A percentile compares a stretch with the other conserved stretches of the same genome.
Evolutionary conservation across 192 early-diverging fungal genomes (phyloP).

Genomic region (Geranomyces michiganensis): DNA sequence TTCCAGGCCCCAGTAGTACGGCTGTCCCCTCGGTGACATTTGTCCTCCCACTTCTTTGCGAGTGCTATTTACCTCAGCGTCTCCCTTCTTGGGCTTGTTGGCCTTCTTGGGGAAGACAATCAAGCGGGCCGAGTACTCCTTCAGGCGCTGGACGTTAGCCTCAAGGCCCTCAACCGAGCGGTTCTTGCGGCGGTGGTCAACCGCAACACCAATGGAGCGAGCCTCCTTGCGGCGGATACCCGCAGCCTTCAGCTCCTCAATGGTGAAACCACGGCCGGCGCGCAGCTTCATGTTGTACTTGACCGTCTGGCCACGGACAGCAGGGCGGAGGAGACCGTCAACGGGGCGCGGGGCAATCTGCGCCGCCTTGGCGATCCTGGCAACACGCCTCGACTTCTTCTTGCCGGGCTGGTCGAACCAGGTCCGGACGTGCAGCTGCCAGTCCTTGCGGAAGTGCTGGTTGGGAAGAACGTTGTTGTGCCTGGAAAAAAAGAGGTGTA

Average conservation of each 20-base stretch:
- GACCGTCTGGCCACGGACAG: conserved; percentile 92
- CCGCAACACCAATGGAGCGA: conserved; percentile 90
- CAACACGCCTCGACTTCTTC: conserved; percentile 87
- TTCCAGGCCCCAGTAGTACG: too few relatives aligned
- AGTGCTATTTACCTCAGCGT: conserved; percentile 67
- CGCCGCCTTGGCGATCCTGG: conserved; percentile 93
- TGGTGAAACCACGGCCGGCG: conserved; percentile 95
- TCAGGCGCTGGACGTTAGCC: conserved; percentile 90
- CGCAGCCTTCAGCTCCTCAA: conserved; percentile 97
- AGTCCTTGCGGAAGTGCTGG: conserved; percentile 90
- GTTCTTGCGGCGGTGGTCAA: conserved; percentile 97
- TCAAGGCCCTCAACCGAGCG: conserved; percentile 91
- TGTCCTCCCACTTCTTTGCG: too few relatives aligned
- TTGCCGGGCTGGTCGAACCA: conserved; percentile 98
- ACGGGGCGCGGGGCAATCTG: conserved; percentile 94
- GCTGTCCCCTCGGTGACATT: too few relatives aligned
- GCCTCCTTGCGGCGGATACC: conserved; percentile 93
- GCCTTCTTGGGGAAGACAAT: conserved; percentile 96
- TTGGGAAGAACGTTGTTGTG: conserved; percentile 95
- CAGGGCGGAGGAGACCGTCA: conserved; percentile 94
- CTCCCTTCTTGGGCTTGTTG: conserved; percentile 84
- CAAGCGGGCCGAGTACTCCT: conserved; percentile 91
- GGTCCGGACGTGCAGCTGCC: conserved; percentile 94
- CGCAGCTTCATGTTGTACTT: conserved; percentile 99
- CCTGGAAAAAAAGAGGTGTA: too few relatives aligned